Conservation (phyloP, 176 grass and related monocot genomes). For the Oropetium thomaeum region DNA sequence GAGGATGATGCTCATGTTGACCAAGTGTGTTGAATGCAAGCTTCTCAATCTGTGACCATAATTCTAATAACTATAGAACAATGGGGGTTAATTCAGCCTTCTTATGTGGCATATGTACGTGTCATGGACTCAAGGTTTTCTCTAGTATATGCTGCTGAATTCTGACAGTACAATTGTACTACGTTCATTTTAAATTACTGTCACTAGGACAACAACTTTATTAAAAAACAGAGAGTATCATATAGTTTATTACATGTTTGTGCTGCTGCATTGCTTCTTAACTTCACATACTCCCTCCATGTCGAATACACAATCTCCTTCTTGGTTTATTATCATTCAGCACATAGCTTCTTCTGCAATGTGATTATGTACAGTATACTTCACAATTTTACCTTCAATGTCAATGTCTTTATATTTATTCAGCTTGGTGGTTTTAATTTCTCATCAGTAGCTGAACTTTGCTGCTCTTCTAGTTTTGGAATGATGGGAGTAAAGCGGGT, state of each 20-base stretch:
- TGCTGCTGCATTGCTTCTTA: neutral
- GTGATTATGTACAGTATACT: no score
- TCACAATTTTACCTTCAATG: neutral
- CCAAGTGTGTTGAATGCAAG: constrained; percentile 7
- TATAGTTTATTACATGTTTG: neutral
- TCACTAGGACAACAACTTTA: no score
- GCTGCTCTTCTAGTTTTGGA: neutral
- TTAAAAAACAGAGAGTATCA: no score
- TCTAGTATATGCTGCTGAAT: neutral
- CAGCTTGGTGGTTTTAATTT: constrained; percentile 6
- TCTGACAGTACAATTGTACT: neutral
- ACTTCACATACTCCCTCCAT: neutral
- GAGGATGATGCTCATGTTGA: neutral
- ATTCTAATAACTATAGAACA: neutral
- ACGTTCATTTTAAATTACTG: no score
- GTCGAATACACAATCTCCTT: neutral
- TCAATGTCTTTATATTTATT: neutral
- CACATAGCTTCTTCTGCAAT: neutral
- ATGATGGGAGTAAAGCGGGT: neutral
- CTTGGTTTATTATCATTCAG: neutral
- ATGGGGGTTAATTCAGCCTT: neutral
- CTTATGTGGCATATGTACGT: neutral
- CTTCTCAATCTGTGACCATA: neutral
- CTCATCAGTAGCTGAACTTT: neutral
- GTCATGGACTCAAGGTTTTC: neutral